Conservation (phyloP, 2,329 filamentous ascomycete species). For the Meredithiella fracta region DNA sequence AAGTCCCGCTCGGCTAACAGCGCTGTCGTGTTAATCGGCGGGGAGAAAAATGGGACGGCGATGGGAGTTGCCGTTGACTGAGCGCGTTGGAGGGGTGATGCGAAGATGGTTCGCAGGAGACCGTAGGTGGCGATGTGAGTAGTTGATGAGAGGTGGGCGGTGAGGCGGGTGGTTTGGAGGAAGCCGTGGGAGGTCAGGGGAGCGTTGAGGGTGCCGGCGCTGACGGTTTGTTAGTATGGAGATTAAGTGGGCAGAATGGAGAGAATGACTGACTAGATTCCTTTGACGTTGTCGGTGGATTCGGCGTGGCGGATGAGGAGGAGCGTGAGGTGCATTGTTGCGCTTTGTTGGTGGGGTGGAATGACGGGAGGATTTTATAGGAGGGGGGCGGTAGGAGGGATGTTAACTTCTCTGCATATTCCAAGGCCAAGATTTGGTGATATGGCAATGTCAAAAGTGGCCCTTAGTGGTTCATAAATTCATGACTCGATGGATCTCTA, state of each 20-base stretch:
- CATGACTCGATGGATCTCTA: too few relatives aligned
- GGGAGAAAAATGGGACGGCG: slow-evolving; percentile 32
- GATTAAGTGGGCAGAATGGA: background rate
- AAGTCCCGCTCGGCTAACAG: slow-evolving; percentile 59
- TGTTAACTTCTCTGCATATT: too few relatives aligned
- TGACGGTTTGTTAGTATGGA: slow-evolving; percentile 15
- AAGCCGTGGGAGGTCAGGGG: slow-evolving; percentile 66
- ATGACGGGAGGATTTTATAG: background rate
- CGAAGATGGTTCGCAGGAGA: slow-evolving; percentile 42
- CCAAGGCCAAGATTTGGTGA: too few relatives aligned
- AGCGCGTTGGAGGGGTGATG: slow-evolving; percentile 63
- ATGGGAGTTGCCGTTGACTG: slow-evolving; percentile 53
- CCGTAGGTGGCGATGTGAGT: slow-evolving; percentile 14
- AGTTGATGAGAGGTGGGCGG: slow-evolving; percentile 35
- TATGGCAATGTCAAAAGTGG: too few relatives aligned
- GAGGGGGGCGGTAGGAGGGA: background rate
- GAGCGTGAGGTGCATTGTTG: slow-evolving; percentile 22
- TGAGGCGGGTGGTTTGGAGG: slow-evolving; percentile 60
- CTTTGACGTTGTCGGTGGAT: slow-evolving; percentile 75
- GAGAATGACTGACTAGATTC: slow-evolving; percentile 43
- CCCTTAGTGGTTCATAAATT: too few relatives aligned
- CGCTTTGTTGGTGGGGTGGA: background rate
- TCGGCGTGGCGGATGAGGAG: slow-evolving; percentile 77
- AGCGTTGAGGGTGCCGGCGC: slow-evolving; percentile 68
- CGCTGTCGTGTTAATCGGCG: slow-evolving; percentile 15